phyloP scores from a whole-genome alignment of 305 asterid species.

The Nicotiana rustica region DNA sequence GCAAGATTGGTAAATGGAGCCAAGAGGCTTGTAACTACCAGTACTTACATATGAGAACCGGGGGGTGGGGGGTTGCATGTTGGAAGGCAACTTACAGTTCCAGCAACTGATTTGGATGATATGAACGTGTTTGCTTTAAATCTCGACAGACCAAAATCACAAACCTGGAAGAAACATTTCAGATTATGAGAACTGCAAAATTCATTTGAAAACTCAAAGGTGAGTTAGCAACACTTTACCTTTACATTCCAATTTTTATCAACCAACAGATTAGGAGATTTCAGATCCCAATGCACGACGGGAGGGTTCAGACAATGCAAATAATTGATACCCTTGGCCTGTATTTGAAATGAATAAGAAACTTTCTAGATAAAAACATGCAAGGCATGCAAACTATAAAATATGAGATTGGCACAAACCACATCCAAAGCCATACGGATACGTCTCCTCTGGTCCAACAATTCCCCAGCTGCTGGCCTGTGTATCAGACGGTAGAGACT shows the following conservation, averaged over 20 bases:
- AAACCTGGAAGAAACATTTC: slow-evolving; percentile 58
- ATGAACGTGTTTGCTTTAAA: slow-evolving; percentile 92
- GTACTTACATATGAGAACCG: not conserved
- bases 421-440: slow-evolving; percentile 93
- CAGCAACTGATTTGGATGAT: slow-evolving; percentile 89
- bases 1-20: slow-evolving; percentile 15
- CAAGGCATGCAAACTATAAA: slow-evolving; percentile 24
- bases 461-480: slow-evolving; percentile 81
- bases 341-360: slow-evolving; percentile 39
- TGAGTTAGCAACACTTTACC: slow-evolving; percentile 49
- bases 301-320: slow-evolving; percentile 90
- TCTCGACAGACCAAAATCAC: slow-evolving; percentile 93
- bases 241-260: slow-evolving; percentile 93
- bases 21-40: not conserved
- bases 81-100: slow-evolving; percentile 71
- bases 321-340: slow-evolving; percentile 97
- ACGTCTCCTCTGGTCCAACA: slow-evolving; percentile 72
- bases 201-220: slow-evolving; percentile 33
- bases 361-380: slow-evolving; percentile 27
- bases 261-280: slow-evolving; percentile 91
- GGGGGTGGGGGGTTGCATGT: slow-evolving; percentile 18
- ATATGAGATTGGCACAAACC: slow-evolving; percentile 57
- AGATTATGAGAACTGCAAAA: slow-evolving; percentile 4
- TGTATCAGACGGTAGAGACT: slow-evolving; percentile 90
- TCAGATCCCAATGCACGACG: slow-evolving; percentile 91